Evolutionary conservation across 495 filamentous ascomycete species (phyloP), one percentile per base, ranked within the genome.

Genomic region (Staphylotrichum tortipilum): DNA sequence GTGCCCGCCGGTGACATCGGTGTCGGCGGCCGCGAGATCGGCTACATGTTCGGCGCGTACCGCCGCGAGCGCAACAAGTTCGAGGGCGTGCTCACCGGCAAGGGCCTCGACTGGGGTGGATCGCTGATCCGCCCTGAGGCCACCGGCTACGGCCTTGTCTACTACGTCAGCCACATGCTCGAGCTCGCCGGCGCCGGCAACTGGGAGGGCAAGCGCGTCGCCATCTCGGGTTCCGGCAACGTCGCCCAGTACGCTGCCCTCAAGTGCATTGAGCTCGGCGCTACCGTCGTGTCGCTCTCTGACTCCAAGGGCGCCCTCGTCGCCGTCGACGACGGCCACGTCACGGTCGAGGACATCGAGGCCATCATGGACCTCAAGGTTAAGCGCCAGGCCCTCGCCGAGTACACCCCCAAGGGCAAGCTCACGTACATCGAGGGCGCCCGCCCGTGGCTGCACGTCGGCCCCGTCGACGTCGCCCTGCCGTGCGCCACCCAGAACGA

Each of bases 161-260:
- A 98, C 77, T 97, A 96, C 66, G 88, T 95, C 67, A 75, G 85
- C 56, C 90, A 95, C 78, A 98, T 98, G 92, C 87, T 97, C 68
- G 74, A 80, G 60, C 82, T 94, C 68, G 87, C 84, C 57, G 89
- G 89, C 70, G 81, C 85, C 65, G 88, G 94, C 65, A 79, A 78
- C 59, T 94, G 95, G 78, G 70, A 77, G 44, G 92, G 89, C 66
- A 97, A 97, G 78, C 84, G 83, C 37, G 92, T 98, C 49, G 88
- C 90, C 65, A 85, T 98, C 73, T 95, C 92, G 36, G 92, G 92
- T 47, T 97, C 92, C 53, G 92, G 92, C 50, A 98, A 98, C 74
- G 92, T 98, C 43, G 92, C 92, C 42, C 92, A 98, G 76, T 97
- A 90, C 77, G 89, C 92, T 17, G 92, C 92, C 8, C 83, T 98